Evolutionary conservation across 2,329 filamentous ascomycete species (phyloP).

Genomic region (Cladobotryum mycophilum): DNA sequence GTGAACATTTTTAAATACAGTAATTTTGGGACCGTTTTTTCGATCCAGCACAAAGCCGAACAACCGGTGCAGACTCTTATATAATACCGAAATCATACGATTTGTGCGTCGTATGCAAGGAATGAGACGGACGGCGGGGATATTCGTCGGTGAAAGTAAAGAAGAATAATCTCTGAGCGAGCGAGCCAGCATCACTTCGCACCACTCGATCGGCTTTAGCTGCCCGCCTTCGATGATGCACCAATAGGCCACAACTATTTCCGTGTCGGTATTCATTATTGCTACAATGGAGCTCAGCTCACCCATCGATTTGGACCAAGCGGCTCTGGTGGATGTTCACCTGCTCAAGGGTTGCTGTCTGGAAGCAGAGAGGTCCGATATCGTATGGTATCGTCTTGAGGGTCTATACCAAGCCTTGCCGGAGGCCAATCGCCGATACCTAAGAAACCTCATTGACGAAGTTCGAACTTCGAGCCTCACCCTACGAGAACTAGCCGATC

Average conservation of each 20-base stretch:
- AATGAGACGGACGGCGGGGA: conserved; percentile 1
- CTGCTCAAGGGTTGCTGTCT: conserved; percentile 47
- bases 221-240: not conserved
- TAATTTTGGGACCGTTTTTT: not conserved
- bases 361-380: conserved; percentile 48
- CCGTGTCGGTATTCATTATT: not conserved
- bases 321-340: conserved; percentile 25
- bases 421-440: conserved; percentile 39
- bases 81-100: conserved; percentile 1
- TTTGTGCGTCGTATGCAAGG: not conserved
- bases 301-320: conserved; percentile 21
- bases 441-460: conserved; percentile 43
- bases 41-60: not conserved
- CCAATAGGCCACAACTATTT: conserved; percentile 1
- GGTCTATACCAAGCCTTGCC: conserved; percentile 41
- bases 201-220: not conserved
- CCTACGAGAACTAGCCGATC: conserved; percentile 50
- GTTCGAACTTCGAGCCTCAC: conserved; percentile 37
- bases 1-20: not conserved
- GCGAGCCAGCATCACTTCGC: not conserved
- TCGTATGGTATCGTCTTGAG: conserved; percentile 41
- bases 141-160: not conserved
- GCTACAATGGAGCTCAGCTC: conserved; percentile 12
- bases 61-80: not conserved
- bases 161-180: not conserved